Conservation (phyloP, 805 yeast genomes). For the Starmerella roubikii region DNA sequence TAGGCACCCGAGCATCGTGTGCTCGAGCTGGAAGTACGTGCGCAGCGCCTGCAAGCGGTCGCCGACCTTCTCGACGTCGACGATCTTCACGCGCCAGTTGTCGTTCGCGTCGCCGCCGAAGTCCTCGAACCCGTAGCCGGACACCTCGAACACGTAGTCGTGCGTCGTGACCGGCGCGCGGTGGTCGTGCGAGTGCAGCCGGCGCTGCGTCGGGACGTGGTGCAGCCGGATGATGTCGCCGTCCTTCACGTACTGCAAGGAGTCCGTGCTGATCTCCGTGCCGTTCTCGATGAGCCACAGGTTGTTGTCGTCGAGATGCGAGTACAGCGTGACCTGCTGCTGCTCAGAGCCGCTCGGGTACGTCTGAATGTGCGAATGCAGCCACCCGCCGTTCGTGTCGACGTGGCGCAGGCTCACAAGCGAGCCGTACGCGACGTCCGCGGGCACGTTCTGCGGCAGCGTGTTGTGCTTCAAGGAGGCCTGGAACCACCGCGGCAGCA, state of each 20-base stretch:
- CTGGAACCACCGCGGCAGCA: conserved; percentile 57
- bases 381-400: conserved; percentile 56
- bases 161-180: conserved; percentile 85
- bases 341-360: conserved; percentile 56
- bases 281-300: conserved; percentile 56
- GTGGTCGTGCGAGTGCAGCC: conserved; percentile 54
- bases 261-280: conserved; percentile 24
- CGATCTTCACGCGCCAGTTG: conserved; percentile 50
- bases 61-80: conserved; percentile 28
- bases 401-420: conserved; percentile 57
- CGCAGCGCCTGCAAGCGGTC: conserved; percentile 41
- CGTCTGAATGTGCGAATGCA: conserved; percentile 58
- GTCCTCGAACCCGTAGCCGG: conserved; percentile 51
- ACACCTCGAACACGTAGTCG: conserved; percentile 77
- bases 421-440: conserved; percentile 62
- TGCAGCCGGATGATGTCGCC: conserved; percentile 50
- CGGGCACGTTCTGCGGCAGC: conserved; percentile 35
- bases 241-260: conserved; percentile 37
- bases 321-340: conserved; percentile 69
- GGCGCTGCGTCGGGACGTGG: conserved; percentile 55
- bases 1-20: conserved; percentile 52
- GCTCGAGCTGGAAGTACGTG: conserved; percentile 55
- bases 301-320: conserved; percentile 50
- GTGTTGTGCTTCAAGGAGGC: conserved; percentile 37
- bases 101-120: conserved; percentile 56